Base-by-base conservation (phyloP, 176 grass and related monocot genomes). In the Musa schizocarpa region DNA sequence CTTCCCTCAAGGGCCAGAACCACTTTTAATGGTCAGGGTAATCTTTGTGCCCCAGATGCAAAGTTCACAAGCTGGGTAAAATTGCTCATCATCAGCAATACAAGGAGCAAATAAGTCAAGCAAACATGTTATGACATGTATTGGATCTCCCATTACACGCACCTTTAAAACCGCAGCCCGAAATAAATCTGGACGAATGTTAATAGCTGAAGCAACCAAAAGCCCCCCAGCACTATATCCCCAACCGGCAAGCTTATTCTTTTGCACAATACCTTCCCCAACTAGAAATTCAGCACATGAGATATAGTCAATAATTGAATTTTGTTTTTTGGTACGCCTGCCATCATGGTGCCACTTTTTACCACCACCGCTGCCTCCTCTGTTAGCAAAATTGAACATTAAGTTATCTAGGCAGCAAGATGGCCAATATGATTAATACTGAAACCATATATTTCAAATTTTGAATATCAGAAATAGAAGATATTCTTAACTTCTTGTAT, bases 211-310 rank as follows among this genome's bases (percentile, higher is more conserved):
- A 78, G 90, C 90, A 59, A 98, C 86, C 77, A 98, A 77, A 81
- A 98, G 90, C 49, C 90, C 94, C 49, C 94, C 94, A 49, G 88
- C 86, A 82, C 94, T 93, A 78, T 91, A 91, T 84, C 94, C 94
- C 90, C 94, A 98, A 73, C 83, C 90, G 81, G 90, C 88, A 81
- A 98, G 90, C 73, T 83, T 93, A 82, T 91, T 85, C 81, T 89
- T 82, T 81, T 93, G 65, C 52, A 91, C 85, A 69, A 98, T 86
- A 80, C 86, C 88, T 84, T 98, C 90, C 73, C 88, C 75, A 88
- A 91, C 82, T 80, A 98, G 87, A 89, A 93, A 91, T 74, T 98
- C 94, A 74, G 87, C 90, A 75, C 94, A 98, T 69, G 84, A 89
- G 80, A 98, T 71, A 89, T 85, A 98, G 85, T 98, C 94, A 80